Percentiles rank a stretch among this genome's conserved stretches.
Evolutionary conservation across 371 early-diverging fungal species (phyloP).

Genomic region (Umbelopsis sp.): DNA sequence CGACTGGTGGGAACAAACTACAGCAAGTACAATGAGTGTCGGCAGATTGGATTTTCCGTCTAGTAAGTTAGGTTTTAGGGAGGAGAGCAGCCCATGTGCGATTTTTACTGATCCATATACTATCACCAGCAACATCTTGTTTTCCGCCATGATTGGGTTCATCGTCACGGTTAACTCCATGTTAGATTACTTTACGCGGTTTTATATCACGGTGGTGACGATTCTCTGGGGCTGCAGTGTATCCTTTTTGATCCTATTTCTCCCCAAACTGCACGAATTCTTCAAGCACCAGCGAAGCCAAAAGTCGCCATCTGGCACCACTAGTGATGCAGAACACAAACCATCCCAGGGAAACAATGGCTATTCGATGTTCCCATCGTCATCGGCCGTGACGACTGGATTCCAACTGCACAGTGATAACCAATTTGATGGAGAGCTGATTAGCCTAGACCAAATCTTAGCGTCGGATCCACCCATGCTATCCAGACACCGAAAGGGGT

Average conservation of each 20-base stretch:
- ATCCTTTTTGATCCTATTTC: constrained; percentile 54
- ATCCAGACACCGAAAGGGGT: constrained; percentile 9
- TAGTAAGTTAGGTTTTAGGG: constrained; percentile 48
- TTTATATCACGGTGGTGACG: constrained; percentile 52
- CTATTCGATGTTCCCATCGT: background rate
- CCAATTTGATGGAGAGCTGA: constrained; percentile 25
- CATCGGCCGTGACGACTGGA: background rate
- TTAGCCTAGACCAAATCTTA: constrained; percentile 36
- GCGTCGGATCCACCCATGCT: constrained; percentile 33
- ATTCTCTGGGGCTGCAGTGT: constrained; percentile 61
- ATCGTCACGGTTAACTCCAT: constrained; percentile 53
- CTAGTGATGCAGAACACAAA: constrained; percentile 19
- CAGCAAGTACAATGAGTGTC: constrained; percentile 62
- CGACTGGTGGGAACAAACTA: constrained; percentile 54
- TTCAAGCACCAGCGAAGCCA: constrained; percentile 26
- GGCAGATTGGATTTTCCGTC: constrained; percentile 64
- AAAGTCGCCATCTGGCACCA: background rate
- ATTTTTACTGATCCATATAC: background rate
- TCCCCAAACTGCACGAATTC: constrained; percentile 58
- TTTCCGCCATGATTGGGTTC: constrained; percentile 57
- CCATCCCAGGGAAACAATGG: constrained; percentile 24
- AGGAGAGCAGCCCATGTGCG: no score
- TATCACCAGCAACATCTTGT: constrained; percentile 54
- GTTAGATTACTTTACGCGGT: constrained; percentile 57
- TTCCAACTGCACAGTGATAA: constrained; percentile 2